Conservation (phyloP, 306 rosid genomes). For the Lathyrus tuberosus region DNA sequence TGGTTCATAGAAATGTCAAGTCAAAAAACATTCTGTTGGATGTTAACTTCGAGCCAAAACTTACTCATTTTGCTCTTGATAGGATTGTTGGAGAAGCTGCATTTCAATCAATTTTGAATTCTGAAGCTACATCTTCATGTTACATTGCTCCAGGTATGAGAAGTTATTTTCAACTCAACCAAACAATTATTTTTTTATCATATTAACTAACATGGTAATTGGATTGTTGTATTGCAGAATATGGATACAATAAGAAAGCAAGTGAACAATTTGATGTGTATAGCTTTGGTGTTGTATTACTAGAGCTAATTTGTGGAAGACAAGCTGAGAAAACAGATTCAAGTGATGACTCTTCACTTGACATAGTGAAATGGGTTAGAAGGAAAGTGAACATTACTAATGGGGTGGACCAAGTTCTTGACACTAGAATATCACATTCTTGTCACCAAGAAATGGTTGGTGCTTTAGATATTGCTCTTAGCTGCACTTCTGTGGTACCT, state of each 20-base stretch:
- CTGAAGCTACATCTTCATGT: conserved; percentile 82
- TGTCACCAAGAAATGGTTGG: conserved; percentile 63
- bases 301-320: conserved; percentile 87
- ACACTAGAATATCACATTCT: conserved; percentile 54
- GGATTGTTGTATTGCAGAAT: conserved; percentile 63
- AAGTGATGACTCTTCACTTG: conserved; percentile 58
- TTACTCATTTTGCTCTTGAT: conserved; percentile 86
- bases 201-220: conserved; percentile 5
- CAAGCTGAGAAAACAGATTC: conserved; percentile 65
- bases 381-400: conserved; percentile 86
- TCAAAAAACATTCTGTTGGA: conserved; percentile 84
- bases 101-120: conserved; percentile 71
- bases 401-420: conserved; percentile 77
- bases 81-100: conserved; percentile 78
- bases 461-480: conserved; percentile 79
- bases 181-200: background rate
- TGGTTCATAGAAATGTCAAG: conserved; percentile 85
- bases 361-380: conserved; percentile 91
- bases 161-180: background rate
- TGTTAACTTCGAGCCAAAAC: conserved; percentile 79
- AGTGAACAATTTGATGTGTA: conserved; percentile 77
- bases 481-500: conserved; percentile 87
- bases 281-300: conserved; percentile 87
- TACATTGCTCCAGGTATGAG: conserved; percentile 86
- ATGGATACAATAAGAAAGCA: conserved; percentile 72